Conservation (phyloP, 306 rosid species). For the Quercus suber region DNA sequence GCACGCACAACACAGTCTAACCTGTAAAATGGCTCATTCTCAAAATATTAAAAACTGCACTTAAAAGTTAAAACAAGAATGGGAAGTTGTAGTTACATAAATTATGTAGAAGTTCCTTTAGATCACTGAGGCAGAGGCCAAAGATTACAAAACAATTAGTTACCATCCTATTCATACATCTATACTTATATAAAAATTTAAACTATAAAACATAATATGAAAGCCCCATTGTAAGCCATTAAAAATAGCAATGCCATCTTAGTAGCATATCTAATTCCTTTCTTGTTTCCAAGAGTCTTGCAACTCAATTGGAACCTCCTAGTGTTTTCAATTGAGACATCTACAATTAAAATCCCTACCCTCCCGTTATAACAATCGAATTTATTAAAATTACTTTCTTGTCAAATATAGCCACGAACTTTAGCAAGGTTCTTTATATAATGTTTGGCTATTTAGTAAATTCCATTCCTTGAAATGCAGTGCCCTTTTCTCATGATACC, state of each 20-base stretch:
- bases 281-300: no score
- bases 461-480: background rate
- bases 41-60: background rate
- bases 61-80: background rate
- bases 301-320: no score
- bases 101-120: background rate
- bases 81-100: background rate
- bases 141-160: background rate
- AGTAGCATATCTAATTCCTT: background rate
- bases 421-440: no score
- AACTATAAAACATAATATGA: background rate
- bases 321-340: no score
- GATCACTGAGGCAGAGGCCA: background rate
- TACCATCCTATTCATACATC: background rate
- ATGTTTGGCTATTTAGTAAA: background rate
- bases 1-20: no score
- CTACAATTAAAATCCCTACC: no score
- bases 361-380: no score
- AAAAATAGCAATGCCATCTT: background rate
- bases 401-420: no score
- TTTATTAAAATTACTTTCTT: no score
- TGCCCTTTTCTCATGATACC: background rate
- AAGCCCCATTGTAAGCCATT: background rate
- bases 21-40: background rate
- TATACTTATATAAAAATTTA: no score